Evolutionary conservation across 192 early-diverging fungal genomes (phyloP), one percentile per base, ranked within the genome.

Genomic region (Cetraspora pellucida): DNA sequence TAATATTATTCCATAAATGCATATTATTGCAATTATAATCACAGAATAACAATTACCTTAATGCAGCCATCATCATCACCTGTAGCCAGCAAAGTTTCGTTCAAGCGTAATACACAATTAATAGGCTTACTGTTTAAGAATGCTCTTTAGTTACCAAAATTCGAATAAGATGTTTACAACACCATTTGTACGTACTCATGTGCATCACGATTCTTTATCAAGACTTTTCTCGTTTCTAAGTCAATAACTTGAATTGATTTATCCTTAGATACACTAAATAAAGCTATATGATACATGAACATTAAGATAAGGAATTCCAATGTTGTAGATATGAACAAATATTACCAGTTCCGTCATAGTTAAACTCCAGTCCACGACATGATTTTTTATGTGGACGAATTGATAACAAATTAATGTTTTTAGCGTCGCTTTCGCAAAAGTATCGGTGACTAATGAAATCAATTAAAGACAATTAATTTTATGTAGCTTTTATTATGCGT

Each of bases 31-130:
- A 30, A 74, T 17, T 45, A 72, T 43, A 61, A 55, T 63, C 19
- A n/a, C 19, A 13, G 74, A 55, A 28, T 47, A 31, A 17, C 28
- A 47, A 31, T 31, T 45, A 91, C 90, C 82, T 95, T 95, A 59
- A 99, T 92, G 44, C 86, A 81, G 19, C 98, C 98, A 0, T 80
- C 85, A 81, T 99, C 98, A 77, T 98, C 98, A 16, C 96, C 98
- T 1, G 98, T 95, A 0, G 95, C 96, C 9, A 99, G 59, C 14
- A 94, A 85, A 69, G 88, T 85, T 70, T 94, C 91, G 77, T 89
- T 90, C 57, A 99, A 75, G 14, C 87, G 76, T 11, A 85, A 82
- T 43, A 99, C 77, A 14, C 88, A 54, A 81, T 98, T 97, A 54
- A 98, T 82, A 11, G 97, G 89, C n/a, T 91, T 81, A 47, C 91